These are phyloP conservation scores for Passiflora organensis DNA, from an alignment of 345 rosid genomes.

Conservation along the genomic window DNA sequence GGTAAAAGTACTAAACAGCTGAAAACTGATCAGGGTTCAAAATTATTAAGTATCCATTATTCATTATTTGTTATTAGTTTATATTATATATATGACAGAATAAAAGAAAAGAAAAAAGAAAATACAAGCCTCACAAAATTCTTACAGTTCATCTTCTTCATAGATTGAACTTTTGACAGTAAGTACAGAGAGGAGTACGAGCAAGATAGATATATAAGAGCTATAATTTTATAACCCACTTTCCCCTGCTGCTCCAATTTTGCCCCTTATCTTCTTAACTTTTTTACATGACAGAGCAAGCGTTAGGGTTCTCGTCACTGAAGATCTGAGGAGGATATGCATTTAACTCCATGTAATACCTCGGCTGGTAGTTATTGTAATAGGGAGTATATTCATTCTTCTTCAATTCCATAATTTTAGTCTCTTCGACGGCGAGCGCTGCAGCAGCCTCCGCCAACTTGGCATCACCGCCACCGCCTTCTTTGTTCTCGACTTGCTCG, in stretches of 20 bases:
- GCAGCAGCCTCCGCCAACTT: constrained; percentile 1
- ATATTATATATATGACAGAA: background rate
- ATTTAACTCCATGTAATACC: constrained; percentile 45
- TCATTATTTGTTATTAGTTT: background rate
- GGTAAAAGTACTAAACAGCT: too few relatives aligned
- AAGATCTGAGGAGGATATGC: constrained; percentile 72
- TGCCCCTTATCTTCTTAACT: background rate
- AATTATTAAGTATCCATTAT: too few relatives aligned
- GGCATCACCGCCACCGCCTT: constrained; percentile 20
- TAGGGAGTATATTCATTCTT: constrained; percentile 50
- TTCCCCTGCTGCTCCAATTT: background rate
- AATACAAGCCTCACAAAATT: constrained; percentile 16
- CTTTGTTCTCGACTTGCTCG: constrained; percentile 15
- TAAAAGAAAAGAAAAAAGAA: background rate
- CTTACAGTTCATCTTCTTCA: constrained; percentile 30
- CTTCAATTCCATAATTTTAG: constrained; percentile 49
- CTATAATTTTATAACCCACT: background rate
- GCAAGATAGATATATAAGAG: background rate
- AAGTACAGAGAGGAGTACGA: background rate
- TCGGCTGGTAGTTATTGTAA: constrained; percentile 27
- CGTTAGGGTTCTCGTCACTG: constrained; percentile 86
- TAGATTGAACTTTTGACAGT: constrained; percentile 14
- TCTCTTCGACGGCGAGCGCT: constrained; percentile 38
- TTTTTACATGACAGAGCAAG: constrained; percentile 70
- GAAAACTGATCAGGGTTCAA: too few relatives aligned